Percentiles rank a stretch among this genome's conserved stretches.
These are phyloP conservation scores for Ganoderma lucidum DNA, from an alignment of 1,284 basidiomycete genomes.

Conservation along the genomic window DNA sequence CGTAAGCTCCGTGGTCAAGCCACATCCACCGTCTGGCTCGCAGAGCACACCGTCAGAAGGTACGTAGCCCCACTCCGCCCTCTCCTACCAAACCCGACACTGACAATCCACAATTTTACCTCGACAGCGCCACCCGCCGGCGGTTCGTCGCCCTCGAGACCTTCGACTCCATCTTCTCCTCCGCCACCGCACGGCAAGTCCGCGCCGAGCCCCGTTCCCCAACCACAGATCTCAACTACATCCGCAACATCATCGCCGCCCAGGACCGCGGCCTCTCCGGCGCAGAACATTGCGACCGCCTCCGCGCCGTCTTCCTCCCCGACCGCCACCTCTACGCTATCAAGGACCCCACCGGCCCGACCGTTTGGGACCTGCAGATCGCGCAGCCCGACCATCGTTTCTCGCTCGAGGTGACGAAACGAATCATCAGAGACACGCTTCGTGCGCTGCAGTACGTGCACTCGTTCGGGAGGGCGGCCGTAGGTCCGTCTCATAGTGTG, in stretches of 20 bases:
- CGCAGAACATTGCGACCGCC: not conserved
- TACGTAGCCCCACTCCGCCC: not conserved
- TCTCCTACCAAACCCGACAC: not conserved
- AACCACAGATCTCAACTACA: not conserved
- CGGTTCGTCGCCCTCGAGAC: conserved; percentile 7
- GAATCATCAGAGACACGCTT: conserved; percentile 21
- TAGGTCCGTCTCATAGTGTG: not conserved
- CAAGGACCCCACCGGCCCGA: conserved; percentile 13
- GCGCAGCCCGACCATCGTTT: not conserved
- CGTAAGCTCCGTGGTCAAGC: not conserved
- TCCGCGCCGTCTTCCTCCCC: not conserved
- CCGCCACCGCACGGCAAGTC: not conserved
- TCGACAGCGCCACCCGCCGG: not conserved
- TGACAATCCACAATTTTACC: too few relatives aligned
- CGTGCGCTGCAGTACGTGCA: conserved; percentile 29
- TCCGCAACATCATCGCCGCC: conserved; percentile 1
- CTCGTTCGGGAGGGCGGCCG: not conserved
- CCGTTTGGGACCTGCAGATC: conserved; percentile 11
- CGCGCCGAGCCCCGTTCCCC: not conserved
- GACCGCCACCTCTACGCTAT: conserved; percentile 3
- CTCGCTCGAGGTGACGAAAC: conserved; percentile 13
- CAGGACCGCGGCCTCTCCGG: not conserved
- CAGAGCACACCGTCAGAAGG: conserved; percentile 6
- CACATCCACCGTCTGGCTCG: conserved; percentile 1
- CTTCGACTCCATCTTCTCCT: not conserved